Base-by-base conservation (phyloP, 108 stramenopile genomes). In the Discostella pseudostelligera region DNA sequence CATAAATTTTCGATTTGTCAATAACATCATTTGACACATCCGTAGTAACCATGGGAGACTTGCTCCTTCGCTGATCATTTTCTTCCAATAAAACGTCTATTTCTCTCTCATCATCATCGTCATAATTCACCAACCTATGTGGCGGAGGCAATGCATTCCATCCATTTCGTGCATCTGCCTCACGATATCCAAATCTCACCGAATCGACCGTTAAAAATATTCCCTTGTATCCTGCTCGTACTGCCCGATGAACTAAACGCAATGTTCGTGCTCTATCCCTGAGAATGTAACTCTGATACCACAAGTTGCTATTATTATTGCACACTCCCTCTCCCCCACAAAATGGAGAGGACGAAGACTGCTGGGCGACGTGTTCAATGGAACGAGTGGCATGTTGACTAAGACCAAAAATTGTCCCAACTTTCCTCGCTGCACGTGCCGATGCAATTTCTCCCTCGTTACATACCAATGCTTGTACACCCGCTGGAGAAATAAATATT, bases 141-240 rank as follows among this genome's bases (percentile, higher is more conserved):
- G 87, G 90, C 44, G 82, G 60, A 17, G 90, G 90, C 26, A 92
- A 75, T 16, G 87, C 78, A 77, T 85, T 83, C 66, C 69, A 83
- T 64, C 81, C 84, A 74, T 92, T 92, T 10, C 87, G 54, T 10
- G 86, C 90, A 76, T 92, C 87, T 5, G 86, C 86, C 58, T 88
- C 87, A 22, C 90, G 75, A 57, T 80, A 92, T n/a, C 90, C 90
- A 79, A 92, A 92, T 46, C 87, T 58, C n/a, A 87, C 83, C 32
- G 87, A 88, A 59, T 92, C 90, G 20, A 92, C 90, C 8, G 90
- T 92, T 24, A 88, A 51, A 62, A 92, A 87, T 9, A 92, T 79
- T 11, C 86, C 89, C 45, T 16, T 32, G 60, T 87, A 92, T 42
- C 87, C 91, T 9, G 86, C 84, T 20, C 75, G 44, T 19, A 76